Percentiles rank a stretch among this genome's conserved stretches.
phyloP scores from a whole-genome alignment of 1,284 basidiomycete species.

The Paramarasmius palmivorus region DNA sequence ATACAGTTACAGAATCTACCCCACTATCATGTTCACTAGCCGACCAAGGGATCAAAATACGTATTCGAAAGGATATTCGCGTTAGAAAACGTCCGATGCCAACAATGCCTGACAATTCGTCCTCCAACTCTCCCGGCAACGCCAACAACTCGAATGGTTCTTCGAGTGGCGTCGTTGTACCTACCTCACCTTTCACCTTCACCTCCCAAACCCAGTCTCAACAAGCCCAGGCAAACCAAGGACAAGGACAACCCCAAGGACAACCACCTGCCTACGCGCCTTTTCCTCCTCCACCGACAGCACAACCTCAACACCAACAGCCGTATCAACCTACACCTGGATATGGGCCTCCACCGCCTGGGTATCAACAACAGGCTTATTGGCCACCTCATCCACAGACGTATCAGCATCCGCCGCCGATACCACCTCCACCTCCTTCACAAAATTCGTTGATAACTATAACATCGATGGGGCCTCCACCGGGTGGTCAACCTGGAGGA shows the following conservation, averaged over 20 bases:
- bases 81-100: conserved; percentile 65
- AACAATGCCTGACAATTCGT: conserved; percentile 16
- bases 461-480: conserved; percentile 7
- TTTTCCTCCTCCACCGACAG: conserved; percentile 1
- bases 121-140: background rate
- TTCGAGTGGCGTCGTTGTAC: too few relatives aligned
- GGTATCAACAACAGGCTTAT: background rate
- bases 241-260: background rate
- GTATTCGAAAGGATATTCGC: conserved; percentile 87
- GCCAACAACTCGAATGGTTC: background rate
- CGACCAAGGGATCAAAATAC: conserved; percentile 91
- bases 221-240: too few relatives aligned
- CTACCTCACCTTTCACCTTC: too few relatives aligned
- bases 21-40: conserved; percentile 86
- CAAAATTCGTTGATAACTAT: conserved; percentile 3
- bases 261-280: background rate
- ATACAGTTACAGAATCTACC: conserved; percentile 67
- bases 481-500: conserved; percentile 9
- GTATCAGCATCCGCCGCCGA: background rate
- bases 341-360: background rate
- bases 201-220: too few relatives aligned
- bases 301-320: background rate
- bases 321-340: background rate
- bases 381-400: background rate
- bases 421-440: background rate